phyloP scores from a whole-genome alignment of 2,329 filamentous ascomycete genomes.

The Xylaria sp. region DNA sequence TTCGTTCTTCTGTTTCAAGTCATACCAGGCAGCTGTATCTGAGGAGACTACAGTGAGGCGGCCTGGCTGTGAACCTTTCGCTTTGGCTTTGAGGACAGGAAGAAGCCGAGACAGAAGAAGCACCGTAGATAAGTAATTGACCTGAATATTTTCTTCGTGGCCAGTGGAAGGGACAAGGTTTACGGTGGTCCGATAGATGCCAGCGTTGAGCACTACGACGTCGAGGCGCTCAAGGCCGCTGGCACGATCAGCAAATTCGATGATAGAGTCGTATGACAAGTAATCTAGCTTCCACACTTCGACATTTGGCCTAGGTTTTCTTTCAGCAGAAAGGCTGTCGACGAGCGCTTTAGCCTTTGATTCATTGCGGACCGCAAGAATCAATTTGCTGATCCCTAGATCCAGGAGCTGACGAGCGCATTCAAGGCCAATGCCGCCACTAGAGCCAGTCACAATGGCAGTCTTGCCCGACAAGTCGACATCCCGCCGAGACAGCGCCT shows the following conservation, averaged over 20 bases:
- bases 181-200: background rate
- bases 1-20: no score
- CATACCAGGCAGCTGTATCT: constrained; percentile 34
- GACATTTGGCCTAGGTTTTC: background rate
- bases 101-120: constrained; percentile 5
- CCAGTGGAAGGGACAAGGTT: constrained; percentile 7
- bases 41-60: constrained; percentile 46
- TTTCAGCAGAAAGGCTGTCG: no score
- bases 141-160: constrained; percentile 13
- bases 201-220: constrained; percentile 8
- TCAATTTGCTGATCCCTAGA: background rate
- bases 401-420: constrained; percentile 11
- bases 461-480: background rate
- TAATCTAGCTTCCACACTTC: constrained; percentile 7
- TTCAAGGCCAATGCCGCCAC: constrained; percentile 6
- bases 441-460: constrained; percentile 11
- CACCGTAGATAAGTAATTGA: constrained; percentile 10
- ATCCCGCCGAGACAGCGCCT: background rate
- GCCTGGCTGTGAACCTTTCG: constrained; percentile 5
- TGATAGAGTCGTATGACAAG: background rate
- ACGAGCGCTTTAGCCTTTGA: background rate
- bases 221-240: constrained; percentile 2
- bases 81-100: constrained; percentile 9
- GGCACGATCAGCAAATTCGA: background rate
- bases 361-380: constrained; percentile 14